Percentiles rank a stretch among this genome's conserved stretches.
Conservation (phyloP, 2,329 filamentous ascomycete species). For the Thelonectria rubi region DNA sequence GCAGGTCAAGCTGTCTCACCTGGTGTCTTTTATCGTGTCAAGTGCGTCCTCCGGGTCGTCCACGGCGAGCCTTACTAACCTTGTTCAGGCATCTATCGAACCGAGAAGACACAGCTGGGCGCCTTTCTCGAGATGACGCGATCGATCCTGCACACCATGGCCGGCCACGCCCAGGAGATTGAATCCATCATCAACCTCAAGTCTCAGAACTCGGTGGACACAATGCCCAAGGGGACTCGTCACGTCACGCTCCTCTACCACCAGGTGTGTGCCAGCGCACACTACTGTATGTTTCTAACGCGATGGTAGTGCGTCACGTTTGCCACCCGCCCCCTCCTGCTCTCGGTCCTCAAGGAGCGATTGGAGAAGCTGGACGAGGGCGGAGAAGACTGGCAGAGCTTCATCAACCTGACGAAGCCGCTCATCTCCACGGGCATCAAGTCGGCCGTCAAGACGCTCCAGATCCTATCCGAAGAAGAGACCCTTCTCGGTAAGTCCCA, state of each 20-base stretch:
- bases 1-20: slow-evolving; percentile 48
- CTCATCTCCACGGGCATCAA: slow-evolving; percentile 53
- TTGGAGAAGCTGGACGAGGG: slow-evolving; percentile 42
- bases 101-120: slow-evolving; percentile 45
- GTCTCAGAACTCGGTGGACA: slow-evolving; percentile 47
- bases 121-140: slow-evolving; percentile 50
- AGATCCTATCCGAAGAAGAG: slow-evolving; percentile 49
- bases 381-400: slow-evolving; percentile 45
- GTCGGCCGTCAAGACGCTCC: slow-evolving; percentile 51
- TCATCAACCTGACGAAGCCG: slow-evolving; percentile 46
- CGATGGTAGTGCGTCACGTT: slow-evolving; percentile 48
- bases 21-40: slow-evolving; percentile 48
- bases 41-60: slow-evolving; percentile 37
- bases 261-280: slow-evolving; percentile 41
- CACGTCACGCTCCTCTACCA: slow-evolving; percentile 52
- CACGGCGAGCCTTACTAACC: background rate
- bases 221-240: slow-evolving; percentile 49
- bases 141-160: slow-evolving; percentile 48
- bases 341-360: slow-evolving; percentile 51
- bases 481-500: slow-evolving; percentile 46
- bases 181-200: slow-evolving; percentile 48
- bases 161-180: slow-evolving; percentile 50
- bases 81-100: slow-evolving; percentile 47
- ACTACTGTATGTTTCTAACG: background rate
- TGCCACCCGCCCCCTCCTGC: slow-evolving; percentile 50